Conservation (phyloP, 495 filamentous ascomycete genomes). For the Penicillium mononematosum region DNA sequence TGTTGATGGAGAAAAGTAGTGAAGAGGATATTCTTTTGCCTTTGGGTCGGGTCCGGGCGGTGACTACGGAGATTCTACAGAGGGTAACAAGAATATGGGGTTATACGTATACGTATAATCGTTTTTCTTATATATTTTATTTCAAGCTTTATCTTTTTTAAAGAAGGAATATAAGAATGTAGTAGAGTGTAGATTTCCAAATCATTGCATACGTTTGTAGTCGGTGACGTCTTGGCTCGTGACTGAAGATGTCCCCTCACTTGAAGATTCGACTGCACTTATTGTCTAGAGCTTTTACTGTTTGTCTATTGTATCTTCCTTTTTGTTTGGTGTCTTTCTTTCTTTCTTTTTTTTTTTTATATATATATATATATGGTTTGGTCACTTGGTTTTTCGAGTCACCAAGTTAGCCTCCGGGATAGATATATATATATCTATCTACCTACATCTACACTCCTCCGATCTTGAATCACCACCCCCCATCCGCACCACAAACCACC, state of each 20-base stretch:
- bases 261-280: background rate
- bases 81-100: no score
- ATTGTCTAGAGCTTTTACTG: background rate
- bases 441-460: background rate
- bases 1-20: background rate
- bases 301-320: background rate
- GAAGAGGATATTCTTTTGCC: background rate
- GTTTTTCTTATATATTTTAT: background rate
- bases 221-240: constrained; percentile 14
- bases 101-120: no score
- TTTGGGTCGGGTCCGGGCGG: constrained; percentile 10
- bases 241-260: constrained; percentile 4
- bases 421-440: background rate
- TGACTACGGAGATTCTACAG: background rate
- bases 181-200: no score
- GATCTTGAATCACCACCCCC: background rate
- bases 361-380: background rate
- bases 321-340: background rate
- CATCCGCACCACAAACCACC: background rate
- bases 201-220: no score
- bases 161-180: background rate
- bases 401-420: background rate
- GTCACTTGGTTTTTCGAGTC: background rate
- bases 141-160: background rate
- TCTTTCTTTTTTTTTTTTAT: background rate